phyloP scores from a whole-genome alignment of 2,329 filamentous ascomycete species.

The Raffaelea deltoideospora region DNA sequence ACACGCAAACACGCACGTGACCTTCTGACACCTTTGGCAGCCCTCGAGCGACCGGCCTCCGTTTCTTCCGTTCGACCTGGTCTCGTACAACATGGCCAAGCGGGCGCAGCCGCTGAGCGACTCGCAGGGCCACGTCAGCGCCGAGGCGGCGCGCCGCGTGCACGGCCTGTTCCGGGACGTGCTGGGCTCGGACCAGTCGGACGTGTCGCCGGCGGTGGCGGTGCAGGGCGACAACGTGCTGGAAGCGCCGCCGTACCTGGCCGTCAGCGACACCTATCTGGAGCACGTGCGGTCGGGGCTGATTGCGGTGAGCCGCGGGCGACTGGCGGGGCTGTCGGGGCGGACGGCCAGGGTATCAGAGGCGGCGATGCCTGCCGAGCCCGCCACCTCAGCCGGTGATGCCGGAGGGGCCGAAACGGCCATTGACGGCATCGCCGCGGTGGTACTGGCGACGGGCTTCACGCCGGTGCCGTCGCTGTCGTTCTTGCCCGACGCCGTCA shows the following conservation, averaged over 20 bases:
- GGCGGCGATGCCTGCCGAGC: too few relatives aligned
- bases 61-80: slow-evolving; percentile 60
- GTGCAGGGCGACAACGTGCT: slow-evolving; percentile 25
- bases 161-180: slow-evolving; percentile 34
- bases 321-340: slow-evolving; percentile 21
- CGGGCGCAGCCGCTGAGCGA: slow-evolving; percentile 45
- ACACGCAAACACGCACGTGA: neutral
- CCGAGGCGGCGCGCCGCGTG: slow-evolving; percentile 36
- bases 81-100: slow-evolving; percentile 53
- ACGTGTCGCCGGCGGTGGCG: slow-evolving; percentile 27
- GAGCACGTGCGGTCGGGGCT: slow-evolving; percentile 56
- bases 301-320: slow-evolving; percentile 37
- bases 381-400: too few relatives aligned
- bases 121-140: slow-evolving; percentile 46
- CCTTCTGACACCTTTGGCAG: slow-evolving; percentile 13
- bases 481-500: slow-evolving; percentile 44
- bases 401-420: too few relatives aligned
- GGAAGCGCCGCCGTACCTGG: slow-evolving; percentile 46
- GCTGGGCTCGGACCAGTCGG: slow-evolving; percentile 38
- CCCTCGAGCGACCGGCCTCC: slow-evolving; percentile 32
- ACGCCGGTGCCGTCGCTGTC: slow-evolving; percentile 46
- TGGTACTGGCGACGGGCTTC: slow-evolving; percentile 67
- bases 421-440: slow-evolving; percentile 44
- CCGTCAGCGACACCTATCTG: slow-evolving; percentile 55
- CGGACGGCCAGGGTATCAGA: slow-evolving; percentile 12